A percentile compares a stretch with the other conserved stretches of the same genome.
Conservation (phyloP, 1,284 basidiomycete species). For the Ceratobasidium sp. region DNA sequence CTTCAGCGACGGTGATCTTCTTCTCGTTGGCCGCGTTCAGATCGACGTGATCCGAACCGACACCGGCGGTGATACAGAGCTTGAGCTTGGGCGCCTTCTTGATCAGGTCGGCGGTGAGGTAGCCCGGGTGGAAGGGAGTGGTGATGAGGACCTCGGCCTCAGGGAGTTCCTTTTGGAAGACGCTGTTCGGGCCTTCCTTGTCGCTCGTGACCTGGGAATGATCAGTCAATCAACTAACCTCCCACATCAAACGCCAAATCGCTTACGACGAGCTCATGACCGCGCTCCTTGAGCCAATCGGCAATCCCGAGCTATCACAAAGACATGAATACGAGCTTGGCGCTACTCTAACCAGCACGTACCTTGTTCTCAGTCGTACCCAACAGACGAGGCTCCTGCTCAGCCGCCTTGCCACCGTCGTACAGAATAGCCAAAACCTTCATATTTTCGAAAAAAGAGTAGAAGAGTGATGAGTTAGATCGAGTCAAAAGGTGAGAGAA, state of each 20-base stretch:
- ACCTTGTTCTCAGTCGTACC: constrained; percentile 92
- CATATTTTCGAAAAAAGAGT: constrained; percentile 24
- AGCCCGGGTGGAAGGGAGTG: constrained; percentile 93
- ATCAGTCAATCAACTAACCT: constrained; percentile 40
- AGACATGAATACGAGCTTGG: neutral
- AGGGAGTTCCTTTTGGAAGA: constrained; percentile 87
- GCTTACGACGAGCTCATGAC: constrained; percentile 77
- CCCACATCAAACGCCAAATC: neutral
- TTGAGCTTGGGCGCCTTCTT: constrained; percentile 88
- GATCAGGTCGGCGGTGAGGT: constrained; percentile 56
- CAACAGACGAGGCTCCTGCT: constrained; percentile 84
- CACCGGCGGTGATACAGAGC: constrained; percentile 92
- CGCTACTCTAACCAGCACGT: constrained; percentile 37
- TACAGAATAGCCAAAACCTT: constrained; percentile 87
- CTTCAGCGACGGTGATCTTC: constrained; percentile 84
- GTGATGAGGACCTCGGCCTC: constrained; percentile 88
- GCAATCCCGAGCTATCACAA: constrained; percentile 71
- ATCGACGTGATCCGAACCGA: constrained; percentile 94
- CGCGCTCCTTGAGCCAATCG: constrained; percentile 76
- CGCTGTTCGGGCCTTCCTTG: constrained; percentile 87
- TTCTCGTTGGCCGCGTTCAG: constrained; percentile 87
- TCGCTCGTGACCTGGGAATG: constrained; percentile 65
- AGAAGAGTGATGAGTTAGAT: constrained; percentile 14
- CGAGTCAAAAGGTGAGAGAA: neutral
- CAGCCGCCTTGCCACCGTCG: constrained; percentile 76